Percentiles rank a stretch among this genome's conserved stretches.
These are phyloP conservation scores for Rhynchosporium agropyri DNA, from an alignment of 2,329 filamentous ascomycete genomes.

Conservation along the genomic window DNA sequence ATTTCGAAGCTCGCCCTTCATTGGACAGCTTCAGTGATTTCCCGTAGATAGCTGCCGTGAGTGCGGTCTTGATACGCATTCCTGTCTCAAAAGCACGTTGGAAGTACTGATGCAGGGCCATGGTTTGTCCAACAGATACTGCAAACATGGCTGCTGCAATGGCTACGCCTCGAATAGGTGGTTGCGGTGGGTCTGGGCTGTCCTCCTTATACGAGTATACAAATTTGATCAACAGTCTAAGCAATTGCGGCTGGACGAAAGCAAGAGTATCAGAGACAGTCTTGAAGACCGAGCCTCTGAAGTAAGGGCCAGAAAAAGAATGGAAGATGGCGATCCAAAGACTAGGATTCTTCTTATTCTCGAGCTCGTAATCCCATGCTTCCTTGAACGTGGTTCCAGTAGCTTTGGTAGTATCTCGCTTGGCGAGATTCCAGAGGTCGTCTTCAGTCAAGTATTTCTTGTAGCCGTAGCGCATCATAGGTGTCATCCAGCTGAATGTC, in stretches of 20 bases:
- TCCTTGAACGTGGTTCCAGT: slow-evolving; percentile 72
- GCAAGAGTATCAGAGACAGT: slow-evolving; percentile 81
- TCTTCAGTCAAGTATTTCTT: slow-evolving; percentile 90
- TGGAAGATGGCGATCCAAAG: slow-evolving; percentile 85
- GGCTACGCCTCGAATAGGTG: slow-evolving; percentile 78
- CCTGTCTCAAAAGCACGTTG: slow-evolving; percentile 92
- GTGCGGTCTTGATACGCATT: slow-evolving; percentile 91
- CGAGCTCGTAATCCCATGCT: slow-evolving; percentile 76
- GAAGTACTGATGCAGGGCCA: slow-evolving; percentile 95
- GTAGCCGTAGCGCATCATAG: slow-evolving; percentile 95
- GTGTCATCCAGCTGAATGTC: slow-evolving; percentile 98
- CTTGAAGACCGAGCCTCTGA: slow-evolving; percentile 83
- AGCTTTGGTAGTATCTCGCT: slow-evolving; percentile 73
- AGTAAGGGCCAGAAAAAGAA: slow-evolving; percentile 84
- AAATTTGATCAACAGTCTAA: slow-evolving; percentile 82
- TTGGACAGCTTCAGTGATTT: slow-evolving; percentile 91
- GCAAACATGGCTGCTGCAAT: slow-evolving; percentile 93
- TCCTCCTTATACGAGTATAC: slow-evolving; percentile 72
- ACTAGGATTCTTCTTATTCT: slow-evolving; percentile 71
- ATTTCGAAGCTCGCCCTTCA: slow-evolving; percentile 84
- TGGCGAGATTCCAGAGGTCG: slow-evolving; percentile 90
- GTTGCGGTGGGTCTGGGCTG: slow-evolving; percentile 63
- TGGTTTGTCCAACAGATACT: slow-evolving; percentile 83
- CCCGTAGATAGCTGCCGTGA: slow-evolving; percentile 88
- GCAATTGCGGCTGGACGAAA: slow-evolving; percentile 88